These are phyloP conservation scores for Umbelopsis sp. DNA, from an alignment of 192 early-diverging fungal genomes.

Conservation along the genomic window DNA sequence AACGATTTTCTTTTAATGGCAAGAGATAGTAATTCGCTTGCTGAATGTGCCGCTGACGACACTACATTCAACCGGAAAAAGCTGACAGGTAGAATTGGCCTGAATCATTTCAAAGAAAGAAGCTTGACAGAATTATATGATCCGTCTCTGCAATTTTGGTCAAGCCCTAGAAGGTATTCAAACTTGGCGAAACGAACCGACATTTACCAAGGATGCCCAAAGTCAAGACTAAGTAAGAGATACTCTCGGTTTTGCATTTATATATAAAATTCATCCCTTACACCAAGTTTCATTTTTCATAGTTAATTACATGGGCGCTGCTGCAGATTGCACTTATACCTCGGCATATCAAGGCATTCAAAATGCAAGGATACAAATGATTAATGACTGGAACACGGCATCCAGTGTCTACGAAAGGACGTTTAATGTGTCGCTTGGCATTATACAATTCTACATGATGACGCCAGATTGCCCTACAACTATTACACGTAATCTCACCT, in stretches of 20 bases:
- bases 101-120: background rate
- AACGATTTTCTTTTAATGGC: background rate
- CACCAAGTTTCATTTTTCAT: background rate
- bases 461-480: conserved; percentile 57
- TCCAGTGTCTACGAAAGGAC: conserved; percentile 81
- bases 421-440: conserved; percentile 84
- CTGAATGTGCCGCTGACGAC: conserved; percentile 24
- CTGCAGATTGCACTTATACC: conserved; percentile 75
- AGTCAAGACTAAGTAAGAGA: conserved; percentile 1
- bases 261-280: background rate
- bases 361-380: conserved; percentile 67
- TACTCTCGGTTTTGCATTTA: background rate
- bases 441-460: conserved; percentile 77
- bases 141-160: background rate
- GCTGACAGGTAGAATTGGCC: background rate
- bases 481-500: conserved; percentile 42
- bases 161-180: conserved; percentile 17
- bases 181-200: conserved; percentile 24
- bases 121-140: conserved; percentile 17
- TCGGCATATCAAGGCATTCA: conserved; percentile 55
- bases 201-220: background rate
- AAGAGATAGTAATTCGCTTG: background rate
- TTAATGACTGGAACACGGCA: conserved; percentile 85
- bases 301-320: conserved; percentile 30
- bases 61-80: conserved; percentile 11